Evolutionary conservation across 192 early-diverging fungal species (phyloP).

Genomic region (Paraglomus occultum): DNA sequence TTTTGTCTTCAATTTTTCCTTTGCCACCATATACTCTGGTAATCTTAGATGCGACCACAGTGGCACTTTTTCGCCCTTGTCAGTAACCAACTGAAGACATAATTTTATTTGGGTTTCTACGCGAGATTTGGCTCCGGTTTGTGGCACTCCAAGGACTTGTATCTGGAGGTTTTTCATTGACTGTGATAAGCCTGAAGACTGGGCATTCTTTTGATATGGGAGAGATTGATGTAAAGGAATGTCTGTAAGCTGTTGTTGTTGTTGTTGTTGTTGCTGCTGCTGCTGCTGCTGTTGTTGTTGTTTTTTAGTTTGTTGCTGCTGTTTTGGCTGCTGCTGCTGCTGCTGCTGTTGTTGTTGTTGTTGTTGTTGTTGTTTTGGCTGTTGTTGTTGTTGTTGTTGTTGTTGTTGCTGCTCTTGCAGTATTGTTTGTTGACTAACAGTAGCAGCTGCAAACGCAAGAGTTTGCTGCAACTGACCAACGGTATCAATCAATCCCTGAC

Average conservation of each 20-base stretch:
- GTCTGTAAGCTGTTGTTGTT: background rate
- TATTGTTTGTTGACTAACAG: background rate
- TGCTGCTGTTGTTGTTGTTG: background rate
- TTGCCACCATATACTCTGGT: conserved; percentile 80
- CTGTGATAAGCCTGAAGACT: background rate
- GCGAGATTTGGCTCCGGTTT: conserved; percentile 72
- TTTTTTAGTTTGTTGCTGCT: too few relatives aligned
- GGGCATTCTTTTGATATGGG: background rate
- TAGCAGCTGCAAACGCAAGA: background rate
- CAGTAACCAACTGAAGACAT: conserved; percentile 76
- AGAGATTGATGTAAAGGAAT: background rate
- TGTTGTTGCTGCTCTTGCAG: background rate
- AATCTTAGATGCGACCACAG: conserved; percentile 84
- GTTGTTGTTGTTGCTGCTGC: background rate
- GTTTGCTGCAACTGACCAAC: conserved; percentile 8
- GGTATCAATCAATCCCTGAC: background rate
- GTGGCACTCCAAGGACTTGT: conserved; percentile 43
- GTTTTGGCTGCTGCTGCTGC: background rate
- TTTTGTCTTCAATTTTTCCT: conserved; percentile 62
- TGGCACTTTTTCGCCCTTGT: conserved; percentile 64
- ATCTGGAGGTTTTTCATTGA: background rate
- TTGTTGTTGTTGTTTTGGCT: background rate
- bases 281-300: conserved; percentile 8
- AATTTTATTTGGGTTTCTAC: conserved; percentile 96
- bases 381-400: background rate